phyloP scores from a whole-genome alignment of 306 rosid species.

The Vigna reflexopilosa region DNA sequence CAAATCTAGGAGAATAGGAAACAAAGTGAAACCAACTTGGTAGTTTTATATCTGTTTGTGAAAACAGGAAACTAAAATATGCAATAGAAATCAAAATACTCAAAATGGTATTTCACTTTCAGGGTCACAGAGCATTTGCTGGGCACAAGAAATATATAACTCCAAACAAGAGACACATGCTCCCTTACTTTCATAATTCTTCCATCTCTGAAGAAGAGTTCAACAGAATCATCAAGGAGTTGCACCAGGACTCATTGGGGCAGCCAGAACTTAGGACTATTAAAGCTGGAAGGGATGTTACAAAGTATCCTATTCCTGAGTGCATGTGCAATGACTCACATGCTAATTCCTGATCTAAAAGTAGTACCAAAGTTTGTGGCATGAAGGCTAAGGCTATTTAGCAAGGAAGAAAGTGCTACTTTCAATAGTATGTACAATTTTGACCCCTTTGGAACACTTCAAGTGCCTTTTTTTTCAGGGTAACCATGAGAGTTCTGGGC shows the following conservation, averaged over 20 bases:
- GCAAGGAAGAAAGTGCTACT: constrained; percentile 23
- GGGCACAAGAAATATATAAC: constrained; percentile 97
- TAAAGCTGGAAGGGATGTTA: constrained; percentile 81
- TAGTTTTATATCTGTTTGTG: neutral
- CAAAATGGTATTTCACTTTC: constrained; percentile 34
- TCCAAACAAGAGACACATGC: constrained; percentile 95
- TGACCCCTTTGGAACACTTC: constrained; percentile 46
- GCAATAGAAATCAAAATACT: neutral
- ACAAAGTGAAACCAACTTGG: neutral
- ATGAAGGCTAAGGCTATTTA: constrained; percentile 14
- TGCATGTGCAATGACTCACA: constrained; percentile 82
- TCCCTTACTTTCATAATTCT: constrained; percentile 70
- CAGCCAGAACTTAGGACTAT: constrained; percentile 75
- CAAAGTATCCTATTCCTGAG: constrained; percentile 84
- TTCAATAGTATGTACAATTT: constrained; percentile 35
- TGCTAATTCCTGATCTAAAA: constrained; percentile 36
- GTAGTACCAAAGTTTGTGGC: constrained; percentile 33
- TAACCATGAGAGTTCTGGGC: constrained; percentile 31
- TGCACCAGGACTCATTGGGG: constrained; percentile 85
- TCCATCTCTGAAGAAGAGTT: constrained; percentile 79
- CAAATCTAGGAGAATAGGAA: neutral
- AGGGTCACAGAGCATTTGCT: constrained; percentile 90
- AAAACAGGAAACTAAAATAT: neutral
- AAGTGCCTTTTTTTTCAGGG: neutral
- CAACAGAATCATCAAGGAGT: constrained; percentile 62